Base-by-base conservation (phyloP, 306 rosid species). In the Pterocarpus santalinus region DNA sequence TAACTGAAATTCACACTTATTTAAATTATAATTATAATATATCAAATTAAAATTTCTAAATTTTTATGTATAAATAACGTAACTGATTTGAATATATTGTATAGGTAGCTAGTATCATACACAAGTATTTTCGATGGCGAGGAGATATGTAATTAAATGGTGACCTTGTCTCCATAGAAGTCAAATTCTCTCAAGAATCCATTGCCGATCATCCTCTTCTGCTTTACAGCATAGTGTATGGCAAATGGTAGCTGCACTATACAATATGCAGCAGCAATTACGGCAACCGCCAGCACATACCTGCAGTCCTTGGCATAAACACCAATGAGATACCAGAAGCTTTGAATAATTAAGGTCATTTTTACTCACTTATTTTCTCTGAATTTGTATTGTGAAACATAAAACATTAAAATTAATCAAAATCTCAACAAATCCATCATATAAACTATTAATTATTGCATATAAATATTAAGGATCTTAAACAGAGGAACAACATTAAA, bases 121-220 rank as follows among this genome's bases (percentile, higher is more conserved):
- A 47, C 12, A 4, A 4, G 41, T 4, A 38, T 4, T 38, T 38
- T 38, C 4, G 4, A 38, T 4, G 41, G 5, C 6, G 6, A 52
- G 58, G 2, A 57, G 35, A 28, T 28, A 10, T 38, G 46, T 5
- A 73, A 15, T 6, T 60, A 69, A 68, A 56, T 28, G 4, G 55
- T 0, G 2, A 88, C 88, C 88, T 86, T 88, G 78, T 92, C 95
- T 2, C 83, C 89, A 4, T 16, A 86, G 89, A 89, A 90, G 82
- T 90, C 94, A 80, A 91, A 88, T 8, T 87, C 62, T 0, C 90
- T 88, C 77, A 90, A 79, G 71, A 55, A 80, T 1, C 68, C 70
- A 65, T 80, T 55, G 63, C 77, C 81, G 3, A 91, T 70, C 68
- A 89, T 8, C 69, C 89, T 86, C 80, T 83, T 90, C 17, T 77